Percentiles rank a stretch among this genome's conserved stretches.
Conservation (phyloP, 345 rosid species). For the Hibiscus tridactylites region DNA sequence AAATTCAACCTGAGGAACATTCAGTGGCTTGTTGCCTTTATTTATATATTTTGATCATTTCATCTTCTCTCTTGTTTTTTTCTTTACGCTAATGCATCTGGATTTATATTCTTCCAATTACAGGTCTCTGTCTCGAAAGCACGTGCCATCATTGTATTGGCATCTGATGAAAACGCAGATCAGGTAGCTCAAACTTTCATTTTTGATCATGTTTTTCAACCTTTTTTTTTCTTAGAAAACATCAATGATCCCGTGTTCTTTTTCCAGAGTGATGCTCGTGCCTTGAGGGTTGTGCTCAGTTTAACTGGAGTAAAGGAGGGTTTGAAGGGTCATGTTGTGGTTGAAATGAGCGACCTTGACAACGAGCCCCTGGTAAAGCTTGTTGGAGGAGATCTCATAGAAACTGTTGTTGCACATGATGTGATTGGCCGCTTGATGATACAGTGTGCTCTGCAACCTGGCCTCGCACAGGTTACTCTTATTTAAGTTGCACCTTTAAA, state of each 20-base stretch:
- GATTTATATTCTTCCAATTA: constrained; percentile 8
- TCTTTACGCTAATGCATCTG: neutral
- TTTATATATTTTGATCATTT: neutral
- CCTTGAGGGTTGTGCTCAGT: constrained; percentile 84
- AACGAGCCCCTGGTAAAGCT: constrained; percentile 91
- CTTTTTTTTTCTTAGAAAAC: constrained; percentile 4
- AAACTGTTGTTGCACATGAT: constrained; percentile 94
- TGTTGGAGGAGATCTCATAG: constrained; percentile 87
- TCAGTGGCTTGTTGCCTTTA: neutral
- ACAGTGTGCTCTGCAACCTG: constrained; percentile 89
- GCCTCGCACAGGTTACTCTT: constrained; percentile 82
- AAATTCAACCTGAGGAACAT: no score
- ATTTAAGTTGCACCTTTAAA: neutral
- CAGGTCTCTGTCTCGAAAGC: constrained; percentile 92
- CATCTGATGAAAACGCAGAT: constrained; percentile 89
- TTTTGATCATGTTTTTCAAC: neutral
- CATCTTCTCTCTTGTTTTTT: neutral
- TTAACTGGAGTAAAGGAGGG: constrained; percentile 82
- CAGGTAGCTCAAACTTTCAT: constrained; percentile 45
- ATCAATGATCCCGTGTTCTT: constrained; percentile 10
- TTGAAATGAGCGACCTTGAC: constrained; percentile 94
- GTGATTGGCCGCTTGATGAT: constrained; percentile 96
- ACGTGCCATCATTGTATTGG: constrained; percentile 72
- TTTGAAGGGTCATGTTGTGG: constrained; percentile 87
- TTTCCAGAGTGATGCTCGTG: constrained; percentile 82